Conservation (phyloP, 2,329 filamentous ascomycete genomes). For the Colletotrichum shisoi region DNA sequence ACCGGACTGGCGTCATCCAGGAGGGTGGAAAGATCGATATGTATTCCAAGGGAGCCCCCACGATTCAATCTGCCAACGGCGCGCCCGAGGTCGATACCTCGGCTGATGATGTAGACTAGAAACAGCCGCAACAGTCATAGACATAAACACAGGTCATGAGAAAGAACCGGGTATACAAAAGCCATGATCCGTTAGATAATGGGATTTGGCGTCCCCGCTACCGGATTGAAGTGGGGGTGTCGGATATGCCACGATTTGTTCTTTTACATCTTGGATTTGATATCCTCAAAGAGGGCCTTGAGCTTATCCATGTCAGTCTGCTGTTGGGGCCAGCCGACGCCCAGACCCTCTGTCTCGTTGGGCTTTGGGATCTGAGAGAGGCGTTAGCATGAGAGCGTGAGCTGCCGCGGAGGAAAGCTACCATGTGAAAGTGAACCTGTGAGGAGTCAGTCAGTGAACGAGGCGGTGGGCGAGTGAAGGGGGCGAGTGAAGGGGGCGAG, state of each 20-base stretch:
- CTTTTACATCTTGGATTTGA: slow-evolving; percentile 85
- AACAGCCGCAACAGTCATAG: not conserved
- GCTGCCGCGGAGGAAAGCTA: slow-evolving; percentile 50
- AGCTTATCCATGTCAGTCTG: slow-evolving; percentile 81
- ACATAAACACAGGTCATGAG: slow-evolving; percentile 1
- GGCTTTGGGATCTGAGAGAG: slow-evolving; percentile 85
- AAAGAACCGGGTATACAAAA: not conserved
- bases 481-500: no score
- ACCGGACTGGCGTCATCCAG: slow-evolving; percentile 77
- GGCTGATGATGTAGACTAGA: slow-evolving; percentile 57
- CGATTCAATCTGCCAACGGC: slow-evolving; percentile 42
- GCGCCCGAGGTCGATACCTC: slow-evolving; percentile 47
- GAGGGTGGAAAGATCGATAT: slow-evolving; percentile 74
- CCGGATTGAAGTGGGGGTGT: not conserved
- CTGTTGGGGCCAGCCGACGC: slow-evolving; percentile 80
- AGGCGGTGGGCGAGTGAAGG: no score
- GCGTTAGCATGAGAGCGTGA: slow-evolving; percentile 13
- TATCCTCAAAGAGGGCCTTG: slow-evolving; percentile 79
- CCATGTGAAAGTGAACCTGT: slow-evolving; percentile 93
- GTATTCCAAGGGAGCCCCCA: slow-evolving; percentile 58
- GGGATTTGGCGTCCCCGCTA: slow-evolving; percentile 8
- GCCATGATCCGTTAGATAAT: slow-evolving; percentile 37
- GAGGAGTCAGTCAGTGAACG: not conserved
- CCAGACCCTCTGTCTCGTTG: slow-evolving; percentile 79
- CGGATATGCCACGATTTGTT: slow-evolving; percentile 7